Evolutionary conservation across 106 monocot species (phyloP).

Genomic region (Agapanthus africanus): DNA sequence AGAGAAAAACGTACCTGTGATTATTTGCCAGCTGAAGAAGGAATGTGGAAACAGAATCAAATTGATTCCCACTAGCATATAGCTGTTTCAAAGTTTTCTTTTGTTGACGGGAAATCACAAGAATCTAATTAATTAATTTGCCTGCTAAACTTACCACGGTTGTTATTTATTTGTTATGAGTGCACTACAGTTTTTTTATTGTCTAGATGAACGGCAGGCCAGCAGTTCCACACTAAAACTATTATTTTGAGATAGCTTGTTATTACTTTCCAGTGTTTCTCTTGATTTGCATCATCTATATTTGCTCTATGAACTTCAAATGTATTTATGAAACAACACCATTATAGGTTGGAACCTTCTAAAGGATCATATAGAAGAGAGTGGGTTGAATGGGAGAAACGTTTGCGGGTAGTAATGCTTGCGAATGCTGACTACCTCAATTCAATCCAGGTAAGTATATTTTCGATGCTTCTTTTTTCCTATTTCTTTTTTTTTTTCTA

Average conservation of each 20-base stretch:
- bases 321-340: conserved; percentile 4
- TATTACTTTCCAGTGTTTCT: not conserved
- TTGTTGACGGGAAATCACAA: not conserved
- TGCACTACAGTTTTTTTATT: not conserved
- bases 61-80: not conserved
- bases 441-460: conserved; percentile 63
- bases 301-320: not conserved
- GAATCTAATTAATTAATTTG: not conserved
- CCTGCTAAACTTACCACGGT: not conserved
- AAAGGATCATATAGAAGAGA: conserved; percentile 91
- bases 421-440: conserved; percentile 70
- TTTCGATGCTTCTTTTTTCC: not conserved
- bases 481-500: not conserved
- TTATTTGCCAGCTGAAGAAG: not conserved
- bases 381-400: conserved; percentile 88
- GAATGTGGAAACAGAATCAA: not conserved
- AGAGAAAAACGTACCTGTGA: not conserved
- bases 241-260: not conserved
- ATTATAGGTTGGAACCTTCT: conserved; percentile 61
- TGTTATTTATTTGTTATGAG: not conserved
- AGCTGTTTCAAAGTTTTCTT: not conserved
- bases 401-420: conserved; percentile 45
- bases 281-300: not conserved
- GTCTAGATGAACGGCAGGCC: too few relatives aligned
- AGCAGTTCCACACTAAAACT: not conserved